Base-by-base conservation (phyloP, 257 asterid species). In the Jacaranda mimosifolia region DNA sequence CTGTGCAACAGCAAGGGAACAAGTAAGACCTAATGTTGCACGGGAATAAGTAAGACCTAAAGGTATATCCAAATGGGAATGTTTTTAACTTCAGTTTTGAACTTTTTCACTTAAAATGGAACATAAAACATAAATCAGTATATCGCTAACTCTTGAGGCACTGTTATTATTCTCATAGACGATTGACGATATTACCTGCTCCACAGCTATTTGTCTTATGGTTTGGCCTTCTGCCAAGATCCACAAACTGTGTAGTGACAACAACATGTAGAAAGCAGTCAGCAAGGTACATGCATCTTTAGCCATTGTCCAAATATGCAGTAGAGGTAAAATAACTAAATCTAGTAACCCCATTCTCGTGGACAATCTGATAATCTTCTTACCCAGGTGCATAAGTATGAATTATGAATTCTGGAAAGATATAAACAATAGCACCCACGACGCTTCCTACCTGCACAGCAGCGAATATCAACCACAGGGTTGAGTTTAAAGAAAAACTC, bases 341-440 rank as follows among this genome's bases (percentile, higher is more conserved):
- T 13, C 56, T 35, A 58, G 48, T 39, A 57, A 73, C 46, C 62
- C 59, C 75, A 26, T 56, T 56, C 66, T 32, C 42, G 32, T 59
- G 18, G 42, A 73, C 80, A 73, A 19, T 78, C 21, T 68, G 15
- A 35, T 14, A 52, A 57, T 70, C 58, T 49, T 63, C 87, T 81
- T 84, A 86, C 88, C 90, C 86, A 39, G 90, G 88, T 69, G 90
- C 88, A 77, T 82, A 86, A 17, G 71, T 51, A 77, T 70, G 85
- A 73, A 86, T 42, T 65, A 86, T 26, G 62, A 69, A 66, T 83
- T 86, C 86, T 14, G 90, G 79, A 68, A 79, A 84, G 69, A 80
- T 68, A 75, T 65, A 84, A 51, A 86, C 85, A 35, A 86, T 64
- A 75, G 85, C 73, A 71, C 83, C 87, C 48, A 49, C 75, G 58